phyloP scores from a whole-genome alignment of 78 protist species.

The Dictyostelium firmibasis region DNA sequence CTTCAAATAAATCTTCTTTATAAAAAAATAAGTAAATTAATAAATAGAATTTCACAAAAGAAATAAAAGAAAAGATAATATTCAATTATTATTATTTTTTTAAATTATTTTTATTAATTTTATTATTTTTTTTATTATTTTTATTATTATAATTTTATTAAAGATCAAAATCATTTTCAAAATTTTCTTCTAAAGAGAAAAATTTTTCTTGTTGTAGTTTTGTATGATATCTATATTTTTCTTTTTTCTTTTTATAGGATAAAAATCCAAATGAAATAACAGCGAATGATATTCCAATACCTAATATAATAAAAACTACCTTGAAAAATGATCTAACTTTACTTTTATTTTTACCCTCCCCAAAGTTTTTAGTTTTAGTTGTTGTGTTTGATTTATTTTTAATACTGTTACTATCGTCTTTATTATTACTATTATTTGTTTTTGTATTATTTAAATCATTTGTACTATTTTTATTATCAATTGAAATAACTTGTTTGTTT shows the following conservation, averaged over 20 bases:
- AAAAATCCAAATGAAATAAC: background rate
- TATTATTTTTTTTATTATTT: too few species aligned
- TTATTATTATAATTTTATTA: background rate
- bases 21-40: background rate
- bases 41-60: too few species aligned
- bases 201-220: constrained; percentile 4
- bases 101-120: too few species aligned
- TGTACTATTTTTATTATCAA: background rate
- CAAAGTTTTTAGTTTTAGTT: background rate
- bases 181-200: background rate
- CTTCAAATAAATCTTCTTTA: background rate
- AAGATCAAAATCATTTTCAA: background rate
- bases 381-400: background rate
- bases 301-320: background rate
- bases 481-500: background rate
- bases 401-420: background rate
- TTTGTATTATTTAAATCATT: background rate
- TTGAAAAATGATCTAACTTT: background rate
- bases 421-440: background rate
- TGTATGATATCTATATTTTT: background rate
- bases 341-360: background rate
- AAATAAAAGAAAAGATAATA: too few species aligned
- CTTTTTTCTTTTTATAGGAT: constrained; percentile 4
- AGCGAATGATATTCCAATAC: background rate
- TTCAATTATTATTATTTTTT: too few species aligned